Base-by-base conservation (phyloP, 495 filamentous ascomycete genomes). In the Xylaria palmicola region DNA sequence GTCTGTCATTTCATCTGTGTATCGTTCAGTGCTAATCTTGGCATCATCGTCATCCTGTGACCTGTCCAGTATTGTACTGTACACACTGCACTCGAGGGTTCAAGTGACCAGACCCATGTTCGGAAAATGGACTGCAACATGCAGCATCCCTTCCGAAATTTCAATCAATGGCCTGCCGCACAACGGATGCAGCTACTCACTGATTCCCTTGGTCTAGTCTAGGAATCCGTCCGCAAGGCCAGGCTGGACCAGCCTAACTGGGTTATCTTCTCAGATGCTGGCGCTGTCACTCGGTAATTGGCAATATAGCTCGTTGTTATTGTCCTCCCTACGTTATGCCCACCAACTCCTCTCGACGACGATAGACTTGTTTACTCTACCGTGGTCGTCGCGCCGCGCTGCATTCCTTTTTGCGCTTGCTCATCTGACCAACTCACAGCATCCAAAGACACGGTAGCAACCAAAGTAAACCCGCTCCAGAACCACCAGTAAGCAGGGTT, bases 81-180 rank as follows among this genome's bases (percentile, higher is more conserved):
- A 19, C 24, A 24, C 3, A 29, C 13, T 41, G 37, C 52, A 29
- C 17, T 32, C 12, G 36, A 51, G 22, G 32, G 47, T 27, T 55
- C 59, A 55, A 61, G 40, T 61, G 59, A 61, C 50, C 49, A 36
- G 50, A 61, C 41, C 59, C 59, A 54, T 61, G 59, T 36, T 61
- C 59, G 59, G 59, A 55, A 61, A 61, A 61, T 39, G 59, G 41
- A 61, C 59, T 55, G 50, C 59, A 61, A 36, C 59, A 61, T 61
- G 59, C 59, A 61, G 50, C 59, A 61, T 39, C 50, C 59, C 59
- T 61, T 61, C 59, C 59, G 59, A 61, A 61, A 61, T 61, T 55
- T 61, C 50, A 36, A 40, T 61, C 49, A 43, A 30, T 48, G 32
- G 45, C 36, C 56, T 49, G 56, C 56, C 34, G 44, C 43, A 26